Percentiles rank a stretch among this genome's conserved stretches.
These are phyloP conservation scores for Wallacemonas sp. DNA, from an alignment of 208 protist genomes.

Conservation along the genomic window DNA sequence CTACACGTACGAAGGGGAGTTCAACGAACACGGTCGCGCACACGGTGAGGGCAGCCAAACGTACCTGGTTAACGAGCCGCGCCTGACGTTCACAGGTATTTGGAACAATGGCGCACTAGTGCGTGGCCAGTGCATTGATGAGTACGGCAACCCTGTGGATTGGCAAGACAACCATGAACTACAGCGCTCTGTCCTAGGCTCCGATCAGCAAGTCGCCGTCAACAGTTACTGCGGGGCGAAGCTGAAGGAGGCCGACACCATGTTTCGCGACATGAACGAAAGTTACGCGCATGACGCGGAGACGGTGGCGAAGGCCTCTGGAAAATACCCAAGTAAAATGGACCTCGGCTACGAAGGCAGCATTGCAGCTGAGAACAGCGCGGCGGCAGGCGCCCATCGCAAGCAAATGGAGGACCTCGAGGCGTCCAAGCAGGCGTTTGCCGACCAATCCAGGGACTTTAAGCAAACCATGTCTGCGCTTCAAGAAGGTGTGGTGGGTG, in stretches of 20 bases:
- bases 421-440: conserved; percentile 22
- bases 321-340: conserved; percentile 65
- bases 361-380: conserved; percentile 55
- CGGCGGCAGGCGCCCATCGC: conserved; percentile 27
- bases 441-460: conserved; percentile 19
- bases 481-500: conserved; percentile 27
- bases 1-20: conserved; percentile 91
- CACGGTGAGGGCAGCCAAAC: conserved; percentile 86
- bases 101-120: conserved; percentile 85
- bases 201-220: conserved; percentile 58
- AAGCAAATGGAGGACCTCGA: conserved; percentile 63
- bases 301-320: conserved; percentile 36
- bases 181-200: conserved; percentile 68
- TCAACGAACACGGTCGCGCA: conserved; percentile 84
- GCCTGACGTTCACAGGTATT: conserved; percentile 82
- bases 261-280: conserved; percentile 64
- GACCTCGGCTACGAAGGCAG: conserved; percentile 88
- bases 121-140: conserved; percentile 78
- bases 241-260: conserved; percentile 68
- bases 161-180: conserved; percentile 86
- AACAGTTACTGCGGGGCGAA: conserved; percentile 82
- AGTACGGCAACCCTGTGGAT: conserved; percentile 86
- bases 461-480: conserved; percentile 19
- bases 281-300: conserved; percentile 80
- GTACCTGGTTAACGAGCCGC: conserved; percentile 83